Evolutionary conservation across 345 rosid genomes (phyloP).

Genomic region (Kernera saxatilis): DNA sequence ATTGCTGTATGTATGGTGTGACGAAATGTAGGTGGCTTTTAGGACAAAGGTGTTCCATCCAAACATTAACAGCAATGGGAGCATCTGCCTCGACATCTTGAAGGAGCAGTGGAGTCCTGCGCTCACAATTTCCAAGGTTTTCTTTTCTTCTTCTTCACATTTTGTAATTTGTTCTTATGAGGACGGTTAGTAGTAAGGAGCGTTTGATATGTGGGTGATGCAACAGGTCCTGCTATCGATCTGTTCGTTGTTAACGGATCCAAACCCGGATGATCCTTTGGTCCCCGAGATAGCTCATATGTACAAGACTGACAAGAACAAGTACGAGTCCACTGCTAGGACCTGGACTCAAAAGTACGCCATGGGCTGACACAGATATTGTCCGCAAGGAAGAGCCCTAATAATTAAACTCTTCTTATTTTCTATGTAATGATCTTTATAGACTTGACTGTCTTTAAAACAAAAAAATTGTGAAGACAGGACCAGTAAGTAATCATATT

Average conservation of each 20-base stretch:
- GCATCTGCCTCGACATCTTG: slow-evolving; percentile 95
- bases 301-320: slow-evolving; percentile 92
- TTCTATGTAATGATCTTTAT: slow-evolving; percentile 33
- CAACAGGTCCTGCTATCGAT: slow-evolving; percentile 83
- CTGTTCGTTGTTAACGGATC: slow-evolving; percentile 93
- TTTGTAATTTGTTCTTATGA: background rate
- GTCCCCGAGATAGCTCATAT: slow-evolving; percentile 96
- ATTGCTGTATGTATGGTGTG: background rate
- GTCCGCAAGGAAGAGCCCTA: slow-evolving; percentile 10
- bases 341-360: slow-evolving; percentile 99
- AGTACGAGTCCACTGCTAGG: slow-evolving; percentile 94
- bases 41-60: slow-evolving; percentile 96
- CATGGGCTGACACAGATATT: slow-evolving; percentile 54
- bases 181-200: no score
- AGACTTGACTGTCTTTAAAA: slow-evolving; percentile 16
- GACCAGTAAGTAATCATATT: slow-evolving; percentile 10
- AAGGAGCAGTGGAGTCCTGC: slow-evolving; percentile 99
- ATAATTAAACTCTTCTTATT: slow-evolving; percentile 19
- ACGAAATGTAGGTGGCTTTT: slow-evolving; percentile 68
- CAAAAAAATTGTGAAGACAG: slow-evolving; percentile 19
- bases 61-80: slow-evolving; percentile 91
- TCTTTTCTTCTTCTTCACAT: background rate
- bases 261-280: slow-evolving; percentile 94
- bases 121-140: slow-evolving; percentile 86
- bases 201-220: background rate